Conservation (phyloP, 306 rosid genomes). For the Lupinus albus region DNA sequence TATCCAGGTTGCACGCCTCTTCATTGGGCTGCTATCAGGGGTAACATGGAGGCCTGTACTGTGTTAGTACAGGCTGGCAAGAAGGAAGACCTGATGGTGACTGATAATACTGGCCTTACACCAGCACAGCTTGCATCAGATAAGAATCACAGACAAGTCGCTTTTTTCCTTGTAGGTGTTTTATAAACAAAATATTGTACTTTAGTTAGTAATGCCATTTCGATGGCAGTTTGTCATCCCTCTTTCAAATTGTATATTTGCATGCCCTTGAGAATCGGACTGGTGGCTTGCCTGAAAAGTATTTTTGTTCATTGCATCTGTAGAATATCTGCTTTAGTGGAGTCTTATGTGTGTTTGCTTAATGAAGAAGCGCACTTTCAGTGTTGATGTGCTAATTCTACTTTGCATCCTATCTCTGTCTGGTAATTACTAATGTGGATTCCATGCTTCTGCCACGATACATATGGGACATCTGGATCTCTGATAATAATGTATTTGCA, state of each 20-base stretch:
- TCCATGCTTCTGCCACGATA: constrained; percentile 31
- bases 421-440: constrained; percentile 21
- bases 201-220: constrained; percentile 49
- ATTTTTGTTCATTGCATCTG: constrained; percentile 28
- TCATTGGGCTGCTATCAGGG: constrained; percentile 98
- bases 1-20: constrained; percentile 92
- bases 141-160: constrained; percentile 97
- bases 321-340: constrained; percentile 17
- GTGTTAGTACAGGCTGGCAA: constrained; percentile 98
- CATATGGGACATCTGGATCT: not conserved
- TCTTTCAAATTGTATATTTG: not conserved
- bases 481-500: constrained; percentile 2
- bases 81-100: constrained; percentile 86
- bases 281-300: constrained; percentile 17
- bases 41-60: constrained; percentile 96
- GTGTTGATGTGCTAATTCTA: constrained; percentile 19
- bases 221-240: constrained; percentile 3
- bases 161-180: constrained; percentile 97
- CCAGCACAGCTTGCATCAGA: constrained; percentile 98
- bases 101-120: constrained; percentile 95
- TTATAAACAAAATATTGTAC: constrained; percentile 48
- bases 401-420: constrained; percentile 19
- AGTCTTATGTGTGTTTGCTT: constrained; percentile 11
- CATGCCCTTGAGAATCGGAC: constrained; percentile 24
- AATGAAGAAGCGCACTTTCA: constrained; percentile 29